These are phyloP conservation scores for Lasiodiplodia sp. DNA, from an alignment of 2,329 filamentous ascomycete species.

Conservation along the genomic window DNA sequence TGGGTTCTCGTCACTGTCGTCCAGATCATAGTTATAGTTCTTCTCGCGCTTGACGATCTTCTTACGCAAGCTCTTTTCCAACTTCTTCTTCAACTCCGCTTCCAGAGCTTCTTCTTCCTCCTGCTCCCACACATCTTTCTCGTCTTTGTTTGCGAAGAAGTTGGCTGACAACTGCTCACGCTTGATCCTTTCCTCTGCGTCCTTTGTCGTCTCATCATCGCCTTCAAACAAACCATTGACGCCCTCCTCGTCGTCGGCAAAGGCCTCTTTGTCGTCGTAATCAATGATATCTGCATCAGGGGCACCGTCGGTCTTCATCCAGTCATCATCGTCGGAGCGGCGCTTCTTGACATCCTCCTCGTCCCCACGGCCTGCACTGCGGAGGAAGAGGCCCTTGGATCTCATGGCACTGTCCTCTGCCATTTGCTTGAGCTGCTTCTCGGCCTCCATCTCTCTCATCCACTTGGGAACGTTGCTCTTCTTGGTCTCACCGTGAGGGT, in stretches of 20 bases:
- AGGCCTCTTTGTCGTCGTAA: slow-evolving; percentile 72
- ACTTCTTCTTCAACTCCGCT: slow-evolving; percentile 71
- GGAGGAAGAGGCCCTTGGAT: slow-evolving; percentile 31
- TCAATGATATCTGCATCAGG: slow-evolving; percentile 71
- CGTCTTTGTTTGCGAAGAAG: slow-evolving; percentile 72
- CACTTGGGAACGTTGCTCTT: slow-evolving; percentile 54
- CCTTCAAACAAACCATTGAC: slow-evolving; percentile 51
- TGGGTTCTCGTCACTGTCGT: slow-evolving; percentile 66
- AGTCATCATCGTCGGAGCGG: slow-evolving; percentile 53
- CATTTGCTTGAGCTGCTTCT: slow-evolving; percentile 44
- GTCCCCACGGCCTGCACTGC: slow-evolving; percentile 38
- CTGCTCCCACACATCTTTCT: slow-evolving; percentile 66
- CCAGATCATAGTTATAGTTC: slow-evolving; percentile 79
- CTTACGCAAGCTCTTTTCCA: slow-evolving; percentile 81
- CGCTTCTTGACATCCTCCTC: slow-evolving; percentile 45
- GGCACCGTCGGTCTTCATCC: slow-evolving; percentile 52
- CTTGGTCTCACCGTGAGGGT: slow-evolving; percentile 76
- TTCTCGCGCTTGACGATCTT: slow-evolving; percentile 84
- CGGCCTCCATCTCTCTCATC: slow-evolving; percentile 65
- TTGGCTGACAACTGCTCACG: slow-evolving; percentile 87
- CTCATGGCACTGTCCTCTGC: slow-evolving; percentile 33
- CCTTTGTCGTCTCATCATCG: slow-evolving; percentile 64
- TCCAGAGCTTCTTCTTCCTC: slow-evolving; percentile 72
- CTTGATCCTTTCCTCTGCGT: slow-evolving; percentile 71
- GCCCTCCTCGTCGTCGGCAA: slow-evolving; percentile 83